Percentiles rank a stretch among this genome's conserved stretches.
These are phyloP conservation scores for Cutaneotrichosporon sp. DNA, from an alignment of 1,284 basidiomycete genomes.

Conservation along the genomic window DNA sequence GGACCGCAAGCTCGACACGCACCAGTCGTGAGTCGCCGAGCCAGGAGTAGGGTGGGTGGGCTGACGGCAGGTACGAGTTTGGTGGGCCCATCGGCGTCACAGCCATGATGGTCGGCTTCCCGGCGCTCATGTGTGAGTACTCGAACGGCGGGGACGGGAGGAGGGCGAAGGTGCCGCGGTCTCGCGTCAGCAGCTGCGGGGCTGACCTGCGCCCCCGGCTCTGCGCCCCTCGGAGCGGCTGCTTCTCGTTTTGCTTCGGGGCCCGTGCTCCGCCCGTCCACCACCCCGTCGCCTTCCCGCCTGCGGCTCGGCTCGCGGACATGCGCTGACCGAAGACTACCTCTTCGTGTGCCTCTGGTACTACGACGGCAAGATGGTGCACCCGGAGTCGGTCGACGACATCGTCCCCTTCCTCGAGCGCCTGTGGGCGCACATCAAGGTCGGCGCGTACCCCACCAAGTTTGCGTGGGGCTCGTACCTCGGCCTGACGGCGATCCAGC, in stretches of 20 bases:
- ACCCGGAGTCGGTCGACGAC: conserved; percentile 71
- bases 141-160: too few relatives aligned
- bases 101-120: conserved; percentile 94
- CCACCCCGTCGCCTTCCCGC: neutral
- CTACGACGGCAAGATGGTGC: conserved; percentile 84
- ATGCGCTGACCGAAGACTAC: conserved; percentile 75
- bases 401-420: conserved; percentile 74
- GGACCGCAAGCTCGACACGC: conserved; percentile 74
- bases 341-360: conserved; percentile 98
- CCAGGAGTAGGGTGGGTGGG: too few relatives aligned
- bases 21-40: conserved; percentile 67
- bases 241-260: too few relatives aligned
- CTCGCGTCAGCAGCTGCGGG: too few relatives aligned
- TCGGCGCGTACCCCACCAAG: conserved; percentile 86
- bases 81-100: conserved; percentile 89
- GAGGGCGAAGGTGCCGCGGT: too few relatives aligned
- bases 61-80: conserved; percentile 80
- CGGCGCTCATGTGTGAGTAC: conserved; percentile 57
- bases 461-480: conserved; percentile 89
- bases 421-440: conserved; percentile 81
- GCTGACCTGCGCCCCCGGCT: too few relatives aligned
- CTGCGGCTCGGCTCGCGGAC: neutral
- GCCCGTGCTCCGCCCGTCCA: too few relatives aligned
- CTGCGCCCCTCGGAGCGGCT: too few relatives aligned
- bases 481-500: conserved; percentile 85